Evolutionary conservation across 805 yeast genomes (phyloP).

Genomic region (Barnettozyma pratensis): DNA sequence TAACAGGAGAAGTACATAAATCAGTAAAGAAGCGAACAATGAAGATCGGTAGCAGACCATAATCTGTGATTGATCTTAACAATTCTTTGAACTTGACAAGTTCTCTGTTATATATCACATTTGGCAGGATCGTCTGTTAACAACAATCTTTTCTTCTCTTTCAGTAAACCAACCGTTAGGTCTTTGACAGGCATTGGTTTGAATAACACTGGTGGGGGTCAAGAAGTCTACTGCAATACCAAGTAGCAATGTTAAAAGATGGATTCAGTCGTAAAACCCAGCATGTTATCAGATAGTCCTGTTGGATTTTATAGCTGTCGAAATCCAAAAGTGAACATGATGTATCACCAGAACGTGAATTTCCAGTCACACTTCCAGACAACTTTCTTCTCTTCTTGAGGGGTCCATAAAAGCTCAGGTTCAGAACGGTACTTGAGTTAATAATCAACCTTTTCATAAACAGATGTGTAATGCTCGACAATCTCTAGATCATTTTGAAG

Average conservation of each 20-base stretch:
- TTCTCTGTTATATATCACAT: slow-evolving; percentile 61
- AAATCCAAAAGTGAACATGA: slow-evolving; percentile 54
- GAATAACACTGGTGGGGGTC: slow-evolving; percentile 56
- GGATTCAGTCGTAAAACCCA: slow-evolving; percentile 43
- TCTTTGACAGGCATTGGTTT: slow-evolving; percentile 44
- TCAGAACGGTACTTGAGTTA: slow-evolving; percentile 53
- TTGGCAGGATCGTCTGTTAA: slow-evolving; percentile 59
- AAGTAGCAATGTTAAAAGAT: slow-evolving; percentile 45
- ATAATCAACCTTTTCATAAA: slow-evolving; percentile 45
- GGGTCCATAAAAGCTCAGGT: slow-evolving; percentile 50
- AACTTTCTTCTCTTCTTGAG: slow-evolving; percentile 43
- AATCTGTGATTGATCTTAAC: slow-evolving; percentile 40
- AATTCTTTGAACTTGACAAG: slow-evolving; percentile 38
- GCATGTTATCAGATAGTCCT: slow-evolving; percentile 52
- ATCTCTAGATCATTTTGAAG: slow-evolving; percentile 34
- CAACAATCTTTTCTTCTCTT: slow-evolving; percentile 52
- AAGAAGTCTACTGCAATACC: slow-evolving; percentile 43
- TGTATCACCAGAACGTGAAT: slow-evolving; percentile 50
- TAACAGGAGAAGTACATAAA: slow-evolving; percentile 30
- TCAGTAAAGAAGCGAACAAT: slow-evolving; percentile 36
- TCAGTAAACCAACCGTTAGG: slow-evolving; percentile 52
- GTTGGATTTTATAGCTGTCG: slow-evolving; percentile 52
- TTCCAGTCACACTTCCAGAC: slow-evolving; percentile 46
- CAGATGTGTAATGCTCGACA: slow-evolving; percentile 36
- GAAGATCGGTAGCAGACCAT: slow-evolving; percentile 55